These are phyloP conservation scores for Suillus weaverae DNA, from an alignment of 768 basidiomycete species.

Conservation along the genomic window DNA sequence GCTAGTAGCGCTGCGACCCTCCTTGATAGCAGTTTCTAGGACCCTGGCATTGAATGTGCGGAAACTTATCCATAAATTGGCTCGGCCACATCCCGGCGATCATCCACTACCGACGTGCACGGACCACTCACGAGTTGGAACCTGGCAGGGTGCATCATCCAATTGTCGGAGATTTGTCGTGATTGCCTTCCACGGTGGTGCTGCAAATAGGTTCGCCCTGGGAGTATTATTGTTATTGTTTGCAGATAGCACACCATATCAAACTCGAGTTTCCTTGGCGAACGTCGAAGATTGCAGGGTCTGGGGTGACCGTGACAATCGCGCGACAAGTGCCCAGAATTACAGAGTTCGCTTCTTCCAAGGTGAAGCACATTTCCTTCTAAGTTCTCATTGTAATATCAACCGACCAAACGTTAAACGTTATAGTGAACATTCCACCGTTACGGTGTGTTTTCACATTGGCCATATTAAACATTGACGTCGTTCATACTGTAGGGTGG, in stretches of 20 bases:
- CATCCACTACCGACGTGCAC: not conserved
- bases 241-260: not conserved
- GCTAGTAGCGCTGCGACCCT: too few relatives aligned
- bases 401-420: not conserved
- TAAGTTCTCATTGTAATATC: not conserved
- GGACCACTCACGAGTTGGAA: not conserved
- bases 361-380: not conserved
- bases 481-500: not conserved
- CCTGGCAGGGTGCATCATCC: not conserved
- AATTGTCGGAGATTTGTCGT: not conserved
- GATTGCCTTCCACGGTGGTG: not conserved
- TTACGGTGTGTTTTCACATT: not conserved
- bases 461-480: too few relatives aligned
- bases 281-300: not conserved
- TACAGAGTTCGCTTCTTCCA: not conserved
- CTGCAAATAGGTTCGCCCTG: not conserved
- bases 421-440: not conserved
- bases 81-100: not conserved
- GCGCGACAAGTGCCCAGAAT: not conserved
- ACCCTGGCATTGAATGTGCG: not conserved
- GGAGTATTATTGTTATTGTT: not conserved
- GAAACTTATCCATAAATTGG: not conserved
- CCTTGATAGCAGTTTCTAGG: not conserved
- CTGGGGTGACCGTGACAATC: not conserved
- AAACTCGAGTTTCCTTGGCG: not conserved